phyloP scores from a whole-genome alignment of 495 filamentous ascomycete genomes.

The Viridothelium virens region DNA sequence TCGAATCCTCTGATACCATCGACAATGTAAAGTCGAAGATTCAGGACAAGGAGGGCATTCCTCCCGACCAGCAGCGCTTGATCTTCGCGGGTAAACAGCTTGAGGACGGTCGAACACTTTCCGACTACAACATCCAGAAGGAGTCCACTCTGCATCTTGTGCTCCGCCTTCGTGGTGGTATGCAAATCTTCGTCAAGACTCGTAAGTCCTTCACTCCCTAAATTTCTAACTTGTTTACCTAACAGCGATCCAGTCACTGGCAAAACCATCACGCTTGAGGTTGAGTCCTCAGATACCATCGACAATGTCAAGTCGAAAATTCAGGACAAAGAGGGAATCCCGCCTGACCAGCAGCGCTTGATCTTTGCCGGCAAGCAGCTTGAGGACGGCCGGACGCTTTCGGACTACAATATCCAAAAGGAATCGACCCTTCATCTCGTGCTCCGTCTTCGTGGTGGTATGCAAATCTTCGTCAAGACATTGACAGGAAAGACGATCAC shows the following conservation, averaged over 20 bases:
- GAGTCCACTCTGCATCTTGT: slow-evolving; percentile 93
- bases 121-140: slow-evolving; percentile 99
- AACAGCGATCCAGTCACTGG: slow-evolving; percentile 72
- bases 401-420: slow-evolving; percentile 70
- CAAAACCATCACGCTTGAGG: slow-evolving; percentile 97
- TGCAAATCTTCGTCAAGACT: slow-evolving; percentile 75
- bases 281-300: slow-evolving; percentile 92
- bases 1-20: slow-evolving; percentile 95
- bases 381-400: slow-evolving; percentile 62
- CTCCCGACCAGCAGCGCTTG: slow-evolving; percentile 94
- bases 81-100: slow-evolving; percentile 99
- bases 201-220: slow-evolving; percentile 42
- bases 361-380: slow-evolving; percentile 70
- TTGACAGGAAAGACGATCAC: slow-evolving; percentile 68
- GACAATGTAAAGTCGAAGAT: slow-evolving; percentile 99
- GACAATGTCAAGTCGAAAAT: slow-evolving; percentile 87
- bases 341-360: slow-evolving; percentile 67
- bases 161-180: slow-evolving; percentile 94
- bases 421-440: slow-evolving; percentile 64
- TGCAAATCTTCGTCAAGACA: slow-evolving; percentile 70
- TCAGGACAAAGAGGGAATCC: slow-evolving; percentile 72
- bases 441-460: slow-evolving; percentile 65
- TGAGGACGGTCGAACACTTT: slow-evolving; percentile 91
- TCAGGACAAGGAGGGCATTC: slow-evolving; percentile 98
- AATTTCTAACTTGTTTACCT: slow-evolving; percentile 26